Base-by-base conservation (phyloP, 208 protist genomes). In the Crithidia brevicula region DNA sequence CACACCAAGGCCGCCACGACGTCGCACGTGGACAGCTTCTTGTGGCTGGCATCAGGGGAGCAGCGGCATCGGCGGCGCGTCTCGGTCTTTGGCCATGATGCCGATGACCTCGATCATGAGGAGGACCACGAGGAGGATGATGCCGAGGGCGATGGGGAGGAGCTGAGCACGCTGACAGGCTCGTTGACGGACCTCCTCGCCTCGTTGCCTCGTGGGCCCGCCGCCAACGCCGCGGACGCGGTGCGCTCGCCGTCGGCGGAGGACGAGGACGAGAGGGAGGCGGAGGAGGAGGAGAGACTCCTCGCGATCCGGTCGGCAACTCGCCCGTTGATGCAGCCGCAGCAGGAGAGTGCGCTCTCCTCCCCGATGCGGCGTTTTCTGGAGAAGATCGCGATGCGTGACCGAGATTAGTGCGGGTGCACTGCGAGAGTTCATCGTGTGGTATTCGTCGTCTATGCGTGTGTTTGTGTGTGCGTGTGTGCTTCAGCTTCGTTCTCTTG, bases 151-250 rank as follows among this genome's bases (percentile, higher is more conserved):
- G 50, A 25, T n/a, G 31, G 31, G 3, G 45, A 54, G 1, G 43
- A 45, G 46, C 45, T 65, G 45, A 65, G 59, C 31, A 33, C 59
- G 45, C 42, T 54, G 45, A 54, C 59, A 4, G 33, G 43, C 28
- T 65, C 59, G 22, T 13, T 54, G 30, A n/a, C 28, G 18, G 59
- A 65, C n/a, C 45, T 65, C 13, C 7, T 52, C 4, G 23, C 59
- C 4, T 40, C 45, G 3, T 0, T 25, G 2, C 27, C 28, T 10
- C 31, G 46, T 23, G 15, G 31, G 11, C 7, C 28, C 4, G 18
- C 6, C 30, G 28, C 20, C 10, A 30, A 15, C 18, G n/a, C 43
- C 4, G 18, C 5, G 4, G 58, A 38, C 5, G n/a, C 2, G 16
- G 58, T 20, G 3, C 43, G 28, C 23, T 51, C 45, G 58, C 20